These are phyloP conservation scores for Capsella rubella DNA, from an alignment of 441 rosid species.

Conservation along the genomic window DNA sequence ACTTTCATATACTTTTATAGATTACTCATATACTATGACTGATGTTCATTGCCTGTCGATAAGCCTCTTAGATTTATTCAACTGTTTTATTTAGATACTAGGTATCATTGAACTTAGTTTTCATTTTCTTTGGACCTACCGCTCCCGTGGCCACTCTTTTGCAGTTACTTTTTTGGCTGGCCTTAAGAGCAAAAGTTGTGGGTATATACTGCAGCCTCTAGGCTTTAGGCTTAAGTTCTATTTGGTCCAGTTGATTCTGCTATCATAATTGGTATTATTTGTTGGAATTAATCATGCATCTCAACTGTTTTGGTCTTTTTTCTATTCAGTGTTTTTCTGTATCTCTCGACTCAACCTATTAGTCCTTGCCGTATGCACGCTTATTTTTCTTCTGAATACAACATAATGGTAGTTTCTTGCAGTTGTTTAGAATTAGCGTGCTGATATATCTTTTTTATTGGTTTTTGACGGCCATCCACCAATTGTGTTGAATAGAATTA, in stretches of 20 bases:
- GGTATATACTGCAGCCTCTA: background rate
- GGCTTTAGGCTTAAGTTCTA: background rate
- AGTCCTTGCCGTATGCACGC: background rate
- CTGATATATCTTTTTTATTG: conserved; percentile 25
- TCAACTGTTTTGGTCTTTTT: conserved; percentile 20
- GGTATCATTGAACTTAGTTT: conserved; percentile 7
- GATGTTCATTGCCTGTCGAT: background rate
- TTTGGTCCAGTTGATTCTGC: conserved; percentile 3
- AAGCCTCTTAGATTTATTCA: conserved; percentile 17
- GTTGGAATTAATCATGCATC: conserved; percentile 10
- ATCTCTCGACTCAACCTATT: conserved; percentile 12
- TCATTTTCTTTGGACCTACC: conserved; percentile 12
- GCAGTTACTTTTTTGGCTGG: conserved; percentile 19
- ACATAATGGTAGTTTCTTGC: conserved; percentile 14
- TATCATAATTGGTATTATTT: background rate
- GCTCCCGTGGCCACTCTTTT: conserved; percentile 12
- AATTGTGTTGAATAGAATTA: background rate
- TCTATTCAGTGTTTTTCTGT: conserved; percentile 11
- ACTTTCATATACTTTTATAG: conserved; percentile 12
- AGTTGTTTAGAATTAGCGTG: conserved; percentile 19
- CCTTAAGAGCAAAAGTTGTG: background rate
- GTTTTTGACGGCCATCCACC: conserved; percentile 17
- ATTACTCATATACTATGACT: conserved; percentile 2
- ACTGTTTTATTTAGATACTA: conserved; percentile 1
- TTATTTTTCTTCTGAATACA: background rate